Percentiles rank a stretch among this genome's conserved stretches.
Conservation (phyloP, 1,284 basidiomycete genomes). For the Puccinia novopanici region DNA sequence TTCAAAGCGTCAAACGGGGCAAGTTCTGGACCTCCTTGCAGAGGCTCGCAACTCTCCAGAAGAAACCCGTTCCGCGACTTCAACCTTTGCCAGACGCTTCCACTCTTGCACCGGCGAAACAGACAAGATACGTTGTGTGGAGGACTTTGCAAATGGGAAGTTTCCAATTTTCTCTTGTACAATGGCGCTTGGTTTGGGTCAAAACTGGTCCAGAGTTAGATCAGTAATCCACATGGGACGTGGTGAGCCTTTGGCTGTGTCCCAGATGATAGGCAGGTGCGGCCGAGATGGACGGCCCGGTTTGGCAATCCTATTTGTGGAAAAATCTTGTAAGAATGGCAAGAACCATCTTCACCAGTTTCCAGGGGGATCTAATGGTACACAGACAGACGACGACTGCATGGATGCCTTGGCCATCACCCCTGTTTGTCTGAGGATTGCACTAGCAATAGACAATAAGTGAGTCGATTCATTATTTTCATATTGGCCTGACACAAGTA, state of each 20-base stretch:
- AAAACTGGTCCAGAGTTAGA: neutral
- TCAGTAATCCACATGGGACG: neutral
- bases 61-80: no score
- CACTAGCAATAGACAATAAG: neutral
- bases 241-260: neutral
- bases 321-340: neutral
- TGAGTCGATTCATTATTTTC: no score
- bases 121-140: no score
- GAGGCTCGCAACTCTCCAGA: no score
- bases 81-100: neutral
- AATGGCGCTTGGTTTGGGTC: no score
- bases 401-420: neutral
- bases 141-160: no score
- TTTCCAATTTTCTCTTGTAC: no score
- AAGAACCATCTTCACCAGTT: neutral
- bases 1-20: no score
- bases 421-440: neutral
- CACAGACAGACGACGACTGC: neutral
- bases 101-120: no score
- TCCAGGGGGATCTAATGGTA: no score
- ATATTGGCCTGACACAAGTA: no score
- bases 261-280: conserved; percentile 6
- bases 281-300: neutral
- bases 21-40: no score
- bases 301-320: neutral